Percentiles rank a stretch among this genome's conserved stretches.
These are phyloP conservation scores for Tetracladium marchalianum DNA, from an alignment of 495 filamentous ascomycete species.

Conservation along the genomic window DNA sequence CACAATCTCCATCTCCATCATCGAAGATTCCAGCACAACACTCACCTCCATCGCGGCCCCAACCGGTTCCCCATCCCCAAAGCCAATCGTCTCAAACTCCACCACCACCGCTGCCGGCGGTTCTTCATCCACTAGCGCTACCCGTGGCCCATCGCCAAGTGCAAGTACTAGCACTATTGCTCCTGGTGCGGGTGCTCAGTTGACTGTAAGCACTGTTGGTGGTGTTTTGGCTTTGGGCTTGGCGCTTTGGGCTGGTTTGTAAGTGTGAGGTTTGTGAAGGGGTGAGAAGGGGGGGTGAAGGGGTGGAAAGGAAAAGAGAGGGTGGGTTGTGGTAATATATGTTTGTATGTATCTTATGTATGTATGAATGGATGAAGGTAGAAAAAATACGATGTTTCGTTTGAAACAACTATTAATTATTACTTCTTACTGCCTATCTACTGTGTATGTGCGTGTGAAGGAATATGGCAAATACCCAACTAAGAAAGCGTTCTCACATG, in stretches of 20 bases:
- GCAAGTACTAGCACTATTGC: conserved; percentile 12
- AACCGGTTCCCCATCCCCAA: conserved; percentile 17
- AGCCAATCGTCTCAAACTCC: conserved; percentile 18
- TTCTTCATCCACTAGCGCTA: conserved; percentile 23
- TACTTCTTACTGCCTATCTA: too few relatives aligned
- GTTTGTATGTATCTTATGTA: too few relatives aligned
- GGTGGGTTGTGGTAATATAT: too few relatives aligned
- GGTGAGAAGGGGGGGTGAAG: too few relatives aligned
- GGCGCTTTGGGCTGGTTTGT: conserved; percentile 5
- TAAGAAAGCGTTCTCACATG: too few relatives aligned
- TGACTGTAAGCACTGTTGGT: conserved; percentile 1
- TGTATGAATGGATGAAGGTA: too few relatives aligned
- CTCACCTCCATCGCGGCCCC: conserved; percentile 26
- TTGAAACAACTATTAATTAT: too few relatives aligned
- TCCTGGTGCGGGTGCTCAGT: conserved; percentile 18
- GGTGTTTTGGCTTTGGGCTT: not conserved
- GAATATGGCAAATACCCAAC: too few relatives aligned
- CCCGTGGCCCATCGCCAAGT: conserved; percentile 14
- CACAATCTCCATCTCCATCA: not conserved
- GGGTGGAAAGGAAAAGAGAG: too few relatives aligned
- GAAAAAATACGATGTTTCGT: too few relatives aligned
- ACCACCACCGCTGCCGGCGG: conserved; percentile 26
- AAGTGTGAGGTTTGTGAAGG: not conserved
- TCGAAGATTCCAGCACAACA: not conserved
- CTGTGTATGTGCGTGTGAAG: too few relatives aligned